Percentiles rank a stretch among this genome's conserved stretches.
Evolutionary conservation across 2,329 filamentous ascomycete species (phyloP).

Genomic region (Fusarium sp.): DNA sequence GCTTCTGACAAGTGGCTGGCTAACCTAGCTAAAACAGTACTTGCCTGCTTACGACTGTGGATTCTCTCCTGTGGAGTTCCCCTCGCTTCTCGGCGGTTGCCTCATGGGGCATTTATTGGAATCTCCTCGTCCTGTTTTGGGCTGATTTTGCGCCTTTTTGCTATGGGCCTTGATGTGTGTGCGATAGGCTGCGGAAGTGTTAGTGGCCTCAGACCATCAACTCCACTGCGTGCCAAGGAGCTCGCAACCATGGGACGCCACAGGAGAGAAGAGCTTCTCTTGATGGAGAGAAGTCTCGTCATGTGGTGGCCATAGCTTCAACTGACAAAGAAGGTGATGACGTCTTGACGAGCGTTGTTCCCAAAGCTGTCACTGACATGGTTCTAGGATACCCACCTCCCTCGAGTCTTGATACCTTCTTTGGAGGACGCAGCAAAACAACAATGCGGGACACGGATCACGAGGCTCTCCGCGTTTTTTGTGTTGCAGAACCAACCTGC

Average conservation of each 20-base stretch:
- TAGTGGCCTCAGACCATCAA: neutral
- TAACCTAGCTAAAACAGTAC: neutral
- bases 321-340: conserved; percentile 11
- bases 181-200: neutral
- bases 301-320: conserved; percentile 22
- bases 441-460: conserved; percentile 6
- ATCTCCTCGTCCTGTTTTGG: neutral
- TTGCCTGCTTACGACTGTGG: neutral
- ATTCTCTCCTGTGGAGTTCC: neutral
- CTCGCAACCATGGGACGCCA: neutral
- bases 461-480: conserved; percentile 2
- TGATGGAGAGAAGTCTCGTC: neutral
- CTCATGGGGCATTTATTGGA: neutral
- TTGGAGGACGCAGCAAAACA: conserved; percentile 12
- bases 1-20: conserved; percentile 1
- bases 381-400: neutral
- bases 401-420: conserved; percentile 39
- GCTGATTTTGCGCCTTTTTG: neutral
- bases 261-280: neutral
- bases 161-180: neutral
- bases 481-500: neutral
- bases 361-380: conserved; percentile 1
- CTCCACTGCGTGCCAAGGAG: neutral
- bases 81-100: neutral
- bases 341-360: neutral